Evolutionary conservation across 495 filamentous ascomycete genomes (phyloP), one percentile per base, ranked within the genome.

Genomic region (Penicillium ochrochloron): DNA sequence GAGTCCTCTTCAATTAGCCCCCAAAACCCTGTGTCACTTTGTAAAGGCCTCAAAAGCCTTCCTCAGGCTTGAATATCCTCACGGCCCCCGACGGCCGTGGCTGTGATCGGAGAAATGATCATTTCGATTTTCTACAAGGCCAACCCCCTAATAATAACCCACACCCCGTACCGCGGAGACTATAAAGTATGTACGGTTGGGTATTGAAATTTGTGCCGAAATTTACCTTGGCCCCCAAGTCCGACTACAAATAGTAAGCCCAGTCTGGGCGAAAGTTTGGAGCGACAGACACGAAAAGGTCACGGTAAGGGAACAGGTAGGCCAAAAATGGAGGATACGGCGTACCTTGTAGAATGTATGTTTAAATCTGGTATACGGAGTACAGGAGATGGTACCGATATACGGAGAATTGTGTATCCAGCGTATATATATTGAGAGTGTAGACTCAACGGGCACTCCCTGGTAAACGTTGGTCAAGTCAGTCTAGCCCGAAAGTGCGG

Each of bases 171-270:
- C 9, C 19, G 44, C 44, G 44, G 44, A 12, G 44, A 23, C 44
- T 17, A 44, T 6, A 5, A 42, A 42, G 39, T 42, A 42, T n/a
- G 39, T 42, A 19, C 9, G n/a, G 15, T 5, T 48, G 44, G 44
- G 44, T 48, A 48, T 12, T 48, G 19, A 48, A 25, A 25, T 12
- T 11, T 48, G 19, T 14, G 12, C 25, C 29, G 3, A 25, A 61
- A 53, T 42, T 54, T 54, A 54, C 59, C 35, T 53, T 61, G 59
- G 59, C 59, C 59, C 59, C 59, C 33, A 60, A 39, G 33, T n/a
- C 27, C 50, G 12, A 29, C 50, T 33, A 17, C 25, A 29, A 15
- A 21, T 19, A 54, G 51, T 34, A 54, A 31, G 51, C 27, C 51
- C 15, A n/a, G 51, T 54, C 51, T 54, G 29, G 51, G 51, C 51